A percentile compares a stretch with the other conserved stretches of the same genome.
Evolutionary conservation across 495 filamentous ascomycete genomes (phyloP).

Genomic region (Neurospora hispaniola): DNA sequence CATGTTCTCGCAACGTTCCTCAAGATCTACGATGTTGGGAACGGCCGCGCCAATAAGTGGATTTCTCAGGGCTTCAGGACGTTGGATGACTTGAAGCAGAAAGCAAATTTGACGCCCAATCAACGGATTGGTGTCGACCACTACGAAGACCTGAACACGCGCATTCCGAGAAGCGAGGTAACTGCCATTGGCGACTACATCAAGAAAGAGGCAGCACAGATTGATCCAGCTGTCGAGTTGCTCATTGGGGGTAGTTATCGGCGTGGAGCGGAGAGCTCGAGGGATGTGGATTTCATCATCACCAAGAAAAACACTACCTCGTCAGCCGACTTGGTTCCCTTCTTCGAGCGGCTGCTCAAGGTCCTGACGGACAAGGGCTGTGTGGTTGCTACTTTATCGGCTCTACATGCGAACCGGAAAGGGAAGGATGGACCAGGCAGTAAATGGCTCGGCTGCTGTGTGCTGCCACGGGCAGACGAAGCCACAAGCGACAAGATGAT

Average conservation of each 20-base stretch:
- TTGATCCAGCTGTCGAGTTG: conserved; percentile 52
- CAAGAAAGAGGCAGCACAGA: conserved; percentile 42
- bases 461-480: conserved; percentile 36
- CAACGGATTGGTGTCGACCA: conserved; percentile 73
- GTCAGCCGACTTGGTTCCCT: conserved; percentile 48
- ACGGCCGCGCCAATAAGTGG: conserved; percentile 63
- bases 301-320: conserved; percentile 55
- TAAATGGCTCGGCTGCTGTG: conserved; percentile 86
- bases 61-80: conserved; percentile 64
- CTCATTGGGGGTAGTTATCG: conserved; percentile 81
- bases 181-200: conserved; percentile 59
- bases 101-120: conserved; percentile 56
- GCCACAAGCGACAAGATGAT: conserved; percentile 1
- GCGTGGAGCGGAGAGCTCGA: conserved; percentile 59
- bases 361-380: conserved; percentile 51
- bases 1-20: conserved; percentile 55
- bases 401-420: conserved; percentile 18
- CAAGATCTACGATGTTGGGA: conserved; percentile 72
- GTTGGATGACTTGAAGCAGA: conserved; percentile 57
- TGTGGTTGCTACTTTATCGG: conserved; percentile 37
- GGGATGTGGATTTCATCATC: conserved; percentile 81
- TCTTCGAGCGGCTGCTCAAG: conserved; percentile 57
- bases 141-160: conserved; percentile 70
- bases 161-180: conserved; percentile 76
- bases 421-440: conserved; percentile 33